Evolutionary conservation across 495 filamentous ascomycete genomes (phyloP), one percentile per base, ranked within the genome.

Genomic region (Chaetomium cochliodes): DNA sequence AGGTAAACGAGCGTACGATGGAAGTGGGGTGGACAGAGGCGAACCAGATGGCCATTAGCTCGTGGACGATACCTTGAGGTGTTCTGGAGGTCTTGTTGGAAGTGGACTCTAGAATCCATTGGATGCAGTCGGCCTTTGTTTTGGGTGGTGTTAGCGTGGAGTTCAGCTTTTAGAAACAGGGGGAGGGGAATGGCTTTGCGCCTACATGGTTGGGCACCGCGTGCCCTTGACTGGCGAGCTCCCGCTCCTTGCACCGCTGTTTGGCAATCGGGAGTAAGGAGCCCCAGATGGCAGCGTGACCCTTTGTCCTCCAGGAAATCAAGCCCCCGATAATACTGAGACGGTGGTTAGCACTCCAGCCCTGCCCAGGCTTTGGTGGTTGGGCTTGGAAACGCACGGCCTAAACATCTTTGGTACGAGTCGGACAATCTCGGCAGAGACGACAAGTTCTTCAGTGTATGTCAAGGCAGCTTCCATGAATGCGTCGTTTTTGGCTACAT

Each of bases 391-490:
- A 37, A 5, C 42, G 18, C 18, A 46, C 42, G 42, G 42, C 42
- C 42, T 46, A 46, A 46, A n/a, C 42, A 46, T 46, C 42, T 46
- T 46, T 4, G 42, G 42, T 16, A 46, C 42, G 42, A 46, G 42
- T 46, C 42, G 42, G 42, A 46, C 42, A n/a, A 46, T 46, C 42
- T 46, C 42, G 2, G 42, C 42, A 11, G 42, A 46, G 13, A 46
- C 42, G 42, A 46, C 42, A n/a, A 46, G 42, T n/a, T 46, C 42
- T 46, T 46, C 42, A 16, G 42, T 46, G 16, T 46, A 46, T 46
- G 42, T 46, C 42, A 46, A 46, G 42, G 42, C 42, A 46, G 42
- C 42, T 46, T 46, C 42, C 42, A 46, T 46, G 42, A 46, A 46
- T 46, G 42, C 42, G 13, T 46, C 42, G 42, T 46, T 46, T 46